Evolutionary conservation across 202 grass and related monocot species (phyloP).

Genomic region (Cymbopogon flexuosus): DNA sequence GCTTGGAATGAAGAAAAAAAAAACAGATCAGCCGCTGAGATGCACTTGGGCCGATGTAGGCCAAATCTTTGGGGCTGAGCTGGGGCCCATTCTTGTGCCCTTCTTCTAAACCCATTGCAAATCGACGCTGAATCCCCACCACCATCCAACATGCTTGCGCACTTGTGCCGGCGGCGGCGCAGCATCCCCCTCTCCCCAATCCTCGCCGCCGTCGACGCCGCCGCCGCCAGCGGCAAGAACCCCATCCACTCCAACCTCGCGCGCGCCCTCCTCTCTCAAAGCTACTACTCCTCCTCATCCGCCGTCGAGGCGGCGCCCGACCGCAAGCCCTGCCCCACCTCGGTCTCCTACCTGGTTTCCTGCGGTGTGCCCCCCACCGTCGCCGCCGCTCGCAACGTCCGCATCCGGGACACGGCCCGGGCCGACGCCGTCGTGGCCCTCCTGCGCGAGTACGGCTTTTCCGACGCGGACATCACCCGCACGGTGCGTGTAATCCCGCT

Average conservation of each 20-base stretch:
- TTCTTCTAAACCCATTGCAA: not conserved
- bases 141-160: conserved; percentile 1
- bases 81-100: not conserved
- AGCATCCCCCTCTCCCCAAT: not conserved
- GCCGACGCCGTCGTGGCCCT: conserved; percentile 23
- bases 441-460: conserved; percentile 36
- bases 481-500: not conserved
- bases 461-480: conserved; percentile 22
- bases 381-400: not conserved
- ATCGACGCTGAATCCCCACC: not conserved
- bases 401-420: conserved; percentile 25
- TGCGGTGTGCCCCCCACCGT: conserved; percentile 31
- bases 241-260: not conserved
- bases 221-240: not conserved
- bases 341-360: conserved; percentile 36
- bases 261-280: not conserved
- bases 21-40: not conserved
- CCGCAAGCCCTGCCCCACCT: conserved; percentile 3
- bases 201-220: not conserved
- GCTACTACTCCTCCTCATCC: not conserved
- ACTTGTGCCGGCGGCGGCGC: conserved; percentile 2
- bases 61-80: no score
- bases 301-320: not conserved
- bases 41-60: not conserved
- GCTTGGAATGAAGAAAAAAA: not conserved